Evolutionary conservation across 108 stramenopile genomes (phyloP).

Genomic region (Cyclotella choctawhatcheeana): DNA sequence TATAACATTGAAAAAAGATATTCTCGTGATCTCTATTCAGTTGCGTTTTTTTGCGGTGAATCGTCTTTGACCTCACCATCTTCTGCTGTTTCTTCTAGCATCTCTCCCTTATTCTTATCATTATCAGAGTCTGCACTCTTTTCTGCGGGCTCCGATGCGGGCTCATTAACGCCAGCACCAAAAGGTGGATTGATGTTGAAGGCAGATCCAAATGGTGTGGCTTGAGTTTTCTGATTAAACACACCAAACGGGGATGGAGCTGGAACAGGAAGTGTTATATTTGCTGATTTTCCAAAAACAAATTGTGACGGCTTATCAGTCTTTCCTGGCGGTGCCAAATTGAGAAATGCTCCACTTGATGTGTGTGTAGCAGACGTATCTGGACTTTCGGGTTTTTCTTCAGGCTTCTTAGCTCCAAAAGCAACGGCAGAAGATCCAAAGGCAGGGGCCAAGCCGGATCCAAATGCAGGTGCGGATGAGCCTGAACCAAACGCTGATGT

Average conservation of each 20-base stretch:
- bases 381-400: neutral
- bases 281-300: constrained; percentile 52
- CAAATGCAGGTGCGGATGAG: constrained; percentile 13
- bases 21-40: constrained; percentile 35
- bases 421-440: constrained; percentile 6
- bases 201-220: constrained; percentile 41
- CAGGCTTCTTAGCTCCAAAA: neutral
- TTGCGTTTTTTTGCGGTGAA: constrained; percentile 19
- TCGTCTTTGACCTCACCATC: constrained; percentile 35
- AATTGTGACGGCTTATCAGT: constrained; percentile 36
- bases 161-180: constrained; percentile 22
- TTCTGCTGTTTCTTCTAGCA: constrained; percentile 9
- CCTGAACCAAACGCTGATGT: constrained; percentile 4
- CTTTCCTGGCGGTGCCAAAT: constrained; percentile 48
- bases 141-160: constrained; percentile 17
- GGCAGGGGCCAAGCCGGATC: constrained; percentile 6
- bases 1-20: too few species aligned
- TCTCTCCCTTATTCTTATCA: neutral
- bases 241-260: constrained; percentile 30
- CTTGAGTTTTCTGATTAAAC: constrained; percentile 31
- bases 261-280: constrained; percentile 45
- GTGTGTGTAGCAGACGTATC: constrained; percentile 8
- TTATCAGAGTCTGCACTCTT: neutral
- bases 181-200: neutral
- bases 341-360: constrained; percentile 38